phyloP scores from a whole-genome alignment of 306 rosid genomes.

The Prunus mira region DNA sequence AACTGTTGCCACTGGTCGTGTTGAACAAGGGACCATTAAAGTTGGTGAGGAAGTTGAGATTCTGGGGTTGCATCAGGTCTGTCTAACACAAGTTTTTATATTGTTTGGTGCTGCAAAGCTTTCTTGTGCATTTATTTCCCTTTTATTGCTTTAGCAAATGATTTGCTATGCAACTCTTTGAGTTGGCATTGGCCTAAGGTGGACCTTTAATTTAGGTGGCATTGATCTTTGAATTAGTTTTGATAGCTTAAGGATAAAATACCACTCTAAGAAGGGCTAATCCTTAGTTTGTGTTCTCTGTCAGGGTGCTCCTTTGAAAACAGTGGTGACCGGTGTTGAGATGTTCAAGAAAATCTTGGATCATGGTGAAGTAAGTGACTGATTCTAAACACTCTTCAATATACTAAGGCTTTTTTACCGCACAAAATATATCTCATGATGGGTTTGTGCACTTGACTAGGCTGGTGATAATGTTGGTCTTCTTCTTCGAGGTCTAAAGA shows the following conservation, averaged over 20 bases:
- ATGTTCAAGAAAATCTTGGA: constrained; percentile 99
- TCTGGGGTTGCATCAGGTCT: constrained; percentile 86
- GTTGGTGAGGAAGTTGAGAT: constrained; percentile 97
- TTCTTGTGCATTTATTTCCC: background rate
- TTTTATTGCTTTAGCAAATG: constrained; percentile 13
- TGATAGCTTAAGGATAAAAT: background rate
- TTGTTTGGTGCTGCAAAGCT: constrained; percentile 4
- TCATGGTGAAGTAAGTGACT: constrained; percentile 79
- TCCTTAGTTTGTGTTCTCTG: constrained; percentile 27
- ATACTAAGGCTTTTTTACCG: constrained; percentile 6
- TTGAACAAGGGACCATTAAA: constrained; percentile 87
- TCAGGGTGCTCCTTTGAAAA: constrained; percentile 80
- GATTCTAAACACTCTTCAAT: constrained; percentile 7
- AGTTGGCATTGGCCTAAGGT: background rate
- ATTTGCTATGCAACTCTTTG: constrained; percentile 8
- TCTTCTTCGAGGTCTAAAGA: constrained; percentile 95
- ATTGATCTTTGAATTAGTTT: background rate
- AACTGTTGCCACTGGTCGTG: constrained; percentile 97
- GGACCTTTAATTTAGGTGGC: background rate
- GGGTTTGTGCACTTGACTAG: constrained; percentile 39
- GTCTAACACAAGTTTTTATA: constrained; percentile 23
- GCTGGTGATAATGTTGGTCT: constrained; percentile 99
- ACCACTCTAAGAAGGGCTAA: constrained; percentile 6
- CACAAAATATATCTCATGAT: constrained; percentile 11
- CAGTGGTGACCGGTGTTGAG: constrained; percentile 97